A percentile compares a stretch with the other conserved stretches of the same genome.
Evolutionary conservation across 768 basidiomycete species (phyloP).

Genomic region (Rhodocollybia butyracea): DNA sequence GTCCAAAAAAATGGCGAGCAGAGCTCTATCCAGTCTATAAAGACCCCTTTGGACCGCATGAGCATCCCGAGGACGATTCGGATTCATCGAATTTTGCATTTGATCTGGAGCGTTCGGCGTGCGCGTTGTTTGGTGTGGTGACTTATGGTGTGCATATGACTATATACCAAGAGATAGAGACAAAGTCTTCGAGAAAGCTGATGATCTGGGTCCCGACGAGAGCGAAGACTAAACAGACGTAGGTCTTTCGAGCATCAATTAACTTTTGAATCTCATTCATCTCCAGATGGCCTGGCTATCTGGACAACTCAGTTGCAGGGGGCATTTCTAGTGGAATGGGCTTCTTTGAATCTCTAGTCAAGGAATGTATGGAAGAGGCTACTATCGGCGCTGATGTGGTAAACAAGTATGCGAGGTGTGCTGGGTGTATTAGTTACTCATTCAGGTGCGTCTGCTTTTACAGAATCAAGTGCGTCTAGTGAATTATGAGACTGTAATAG

Average conservation of each 20-base stretch:
- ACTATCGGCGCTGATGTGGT: constrained; percentile 70
- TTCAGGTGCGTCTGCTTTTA: constrained; percentile 45
- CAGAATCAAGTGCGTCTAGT: neutral
- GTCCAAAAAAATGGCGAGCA: constrained; percentile 76
- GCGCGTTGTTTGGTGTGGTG: constrained; percentile 82
- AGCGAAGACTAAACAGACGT: constrained; percentile 87
- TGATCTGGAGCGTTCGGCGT: constrained; percentile 86
- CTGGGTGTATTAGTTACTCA: constrained; percentile 81
- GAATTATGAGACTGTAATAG: constrained; percentile 24
- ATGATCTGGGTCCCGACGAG: constrained; percentile 88
- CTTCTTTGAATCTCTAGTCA: constrained; percentile 72
- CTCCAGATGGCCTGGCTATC: constrained; percentile 72
- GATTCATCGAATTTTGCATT: constrained; percentile 66
- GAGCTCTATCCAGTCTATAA: constrained; percentile 82
- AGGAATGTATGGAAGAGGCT: constrained; percentile 94
- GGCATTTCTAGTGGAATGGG: constrained; percentile 82
- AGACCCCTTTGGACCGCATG: constrained; percentile 61
- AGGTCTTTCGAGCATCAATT: constrained; percentile 22
- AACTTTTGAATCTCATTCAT: neutral
- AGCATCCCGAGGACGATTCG: constrained; percentile 36
- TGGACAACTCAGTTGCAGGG: constrained; percentile 88
- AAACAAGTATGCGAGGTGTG: constrained; percentile 50
- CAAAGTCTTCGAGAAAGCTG: constrained; percentile 34
- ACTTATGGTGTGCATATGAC: constrained; percentile 95
- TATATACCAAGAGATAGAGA: constrained; percentile 48